These are phyloP conservation scores for Lodderomyces elongisporus DNA, from an alignment of 1,139 yeast species.

Conservation along the genomic window DNA sequence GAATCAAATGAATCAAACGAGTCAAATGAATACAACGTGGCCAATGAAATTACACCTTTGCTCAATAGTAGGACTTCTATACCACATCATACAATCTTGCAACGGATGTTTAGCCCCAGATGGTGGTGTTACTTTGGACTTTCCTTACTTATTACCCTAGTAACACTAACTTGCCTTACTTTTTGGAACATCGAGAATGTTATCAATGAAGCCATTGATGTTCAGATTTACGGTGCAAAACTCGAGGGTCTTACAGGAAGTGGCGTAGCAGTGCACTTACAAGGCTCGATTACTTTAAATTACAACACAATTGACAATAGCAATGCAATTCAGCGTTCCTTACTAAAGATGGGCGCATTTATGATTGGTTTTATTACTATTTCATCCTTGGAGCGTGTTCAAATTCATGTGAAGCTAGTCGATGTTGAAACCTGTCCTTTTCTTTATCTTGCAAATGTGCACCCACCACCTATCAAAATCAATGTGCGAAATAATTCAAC, in stretches of 20 bases:
- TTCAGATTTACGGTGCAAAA: slow-evolving; percentile 17
- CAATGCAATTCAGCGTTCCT: slow-evolving; percentile 18
- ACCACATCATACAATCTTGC: slow-evolving; percentile 6
- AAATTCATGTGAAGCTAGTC: slow-evolving; percentile 19
- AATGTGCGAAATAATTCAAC: slow-evolving; percentile 17
- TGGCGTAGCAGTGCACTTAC: slow-evolving; percentile 22
- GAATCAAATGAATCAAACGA: too few relatives aligned
- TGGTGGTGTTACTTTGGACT: slow-evolving; percentile 6
- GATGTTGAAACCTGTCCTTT: slow-evolving; percentile 14
- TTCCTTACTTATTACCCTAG: slow-evolving; percentile 8
- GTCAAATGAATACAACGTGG: too few relatives aligned
- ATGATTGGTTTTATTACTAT: slow-evolving; percentile 22
- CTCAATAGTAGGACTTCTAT: background rate
- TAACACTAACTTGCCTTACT: slow-evolving; percentile 12
- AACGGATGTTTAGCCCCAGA: slow-evolving; percentile 1
- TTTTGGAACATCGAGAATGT: slow-evolving; percentile 12
- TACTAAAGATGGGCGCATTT: slow-evolving; percentile 17
- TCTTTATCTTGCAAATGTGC: slow-evolving; percentile 21
- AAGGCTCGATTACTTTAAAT: slow-evolving; percentile 21
- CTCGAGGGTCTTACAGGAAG: slow-evolving; percentile 19
- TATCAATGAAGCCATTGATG: slow-evolving; percentile 16
- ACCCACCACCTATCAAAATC: slow-evolving; percentile 19
- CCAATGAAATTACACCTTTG: slow-evolving; percentile 2
- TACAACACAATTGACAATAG: slow-evolving; percentile 20
- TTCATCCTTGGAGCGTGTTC: slow-evolving; percentile 19